These are phyloP conservation scores for Dunaliella primolecta DNA, from an alignment of 139 green algal species.

Conservation along the genomic window DNA sequence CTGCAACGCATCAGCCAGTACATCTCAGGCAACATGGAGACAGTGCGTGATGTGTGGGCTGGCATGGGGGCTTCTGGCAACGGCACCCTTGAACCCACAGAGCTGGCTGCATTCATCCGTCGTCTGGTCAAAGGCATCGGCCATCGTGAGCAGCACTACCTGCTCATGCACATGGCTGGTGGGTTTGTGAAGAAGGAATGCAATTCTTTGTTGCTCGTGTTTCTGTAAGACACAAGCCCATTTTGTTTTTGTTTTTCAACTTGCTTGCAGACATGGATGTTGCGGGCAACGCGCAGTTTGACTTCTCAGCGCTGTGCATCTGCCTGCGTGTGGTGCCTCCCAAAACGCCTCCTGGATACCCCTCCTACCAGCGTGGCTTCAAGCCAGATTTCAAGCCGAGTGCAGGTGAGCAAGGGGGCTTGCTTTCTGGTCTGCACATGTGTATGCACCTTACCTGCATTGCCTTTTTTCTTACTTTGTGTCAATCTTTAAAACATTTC, in stretches of 20 bases:
- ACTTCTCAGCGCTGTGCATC: conserved; percentile 31
- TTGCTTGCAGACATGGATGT: conserved; percentile 24
- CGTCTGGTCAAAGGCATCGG: conserved; percentile 25
- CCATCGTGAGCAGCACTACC: conserved; percentile 28
- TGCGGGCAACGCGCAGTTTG: conserved; percentile 21
- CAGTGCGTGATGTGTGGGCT: neutral
- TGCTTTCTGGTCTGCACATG: too few species aligned
- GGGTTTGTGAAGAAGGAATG: too few species aligned
- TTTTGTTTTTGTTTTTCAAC: too few species aligned
- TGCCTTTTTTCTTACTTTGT: too few species aligned
- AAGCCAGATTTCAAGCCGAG: too few species aligned
- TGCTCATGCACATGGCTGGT: conserved; percentile 35
- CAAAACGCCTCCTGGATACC: too few species aligned
- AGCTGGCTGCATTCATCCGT: conserved; percentile 29
- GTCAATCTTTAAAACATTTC: too few species aligned
- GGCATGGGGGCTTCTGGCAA: conserved; percentile 2
- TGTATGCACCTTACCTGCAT: too few species aligned
- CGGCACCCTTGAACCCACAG: conserved; percentile 21
- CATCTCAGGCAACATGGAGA: conserved; percentile 6
- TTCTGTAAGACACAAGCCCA: too few species aligned
- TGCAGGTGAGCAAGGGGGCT: too few species aligned
- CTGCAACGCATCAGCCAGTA: conserved; percentile 7
- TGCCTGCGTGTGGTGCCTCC: conserved; percentile 30
- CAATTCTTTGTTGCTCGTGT: too few species aligned
- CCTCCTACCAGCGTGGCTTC: too few species aligned